A percentile compares a stretch with the other conserved stretches of the same genome.
Conservation (phyloP, 495 filamentous ascomycete species). For the Aspergillus olivimuriae region DNA sequence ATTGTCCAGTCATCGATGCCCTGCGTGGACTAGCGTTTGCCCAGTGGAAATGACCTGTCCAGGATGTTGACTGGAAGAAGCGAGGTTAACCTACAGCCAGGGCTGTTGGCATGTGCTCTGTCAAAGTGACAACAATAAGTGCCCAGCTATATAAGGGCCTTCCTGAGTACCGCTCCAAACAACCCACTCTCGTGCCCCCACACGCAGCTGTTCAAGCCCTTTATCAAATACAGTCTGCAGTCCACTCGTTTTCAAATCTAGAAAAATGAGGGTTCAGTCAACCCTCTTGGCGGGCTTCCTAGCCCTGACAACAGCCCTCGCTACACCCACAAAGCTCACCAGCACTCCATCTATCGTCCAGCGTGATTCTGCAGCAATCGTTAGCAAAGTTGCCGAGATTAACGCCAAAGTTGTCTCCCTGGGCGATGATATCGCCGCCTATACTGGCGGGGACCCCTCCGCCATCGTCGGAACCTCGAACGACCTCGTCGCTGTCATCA, state of each 20-base stretch:
- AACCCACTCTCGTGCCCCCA: no score
- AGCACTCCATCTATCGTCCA: conserved; percentile 16
- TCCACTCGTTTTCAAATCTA: not conserved
- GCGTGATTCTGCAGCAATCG: conserved; percentile 28
- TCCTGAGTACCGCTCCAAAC: not conserved
- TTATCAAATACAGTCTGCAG: not conserved
- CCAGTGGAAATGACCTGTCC: not conserved
- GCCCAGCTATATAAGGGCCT: not conserved
- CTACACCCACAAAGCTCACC: conserved; percentile 13
- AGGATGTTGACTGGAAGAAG: not conserved
- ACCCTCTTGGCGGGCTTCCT: conserved; percentile 2
- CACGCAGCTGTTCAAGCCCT: not conserved
- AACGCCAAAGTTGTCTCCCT: conserved; percentile 24
- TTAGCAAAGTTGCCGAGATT: conserved; percentile 24
- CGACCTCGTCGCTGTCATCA: conserved; percentile 23
- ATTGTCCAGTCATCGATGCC: not conserved
- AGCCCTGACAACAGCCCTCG: conserved; percentile 11
- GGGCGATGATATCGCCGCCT: conserved; percentile 28
- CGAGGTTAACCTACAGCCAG: not conserved
- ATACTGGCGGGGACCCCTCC: conserved; percentile 22
- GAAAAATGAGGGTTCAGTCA: conserved; percentile 5
- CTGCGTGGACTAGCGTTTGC: not conserved
- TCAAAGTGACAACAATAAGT: no score
- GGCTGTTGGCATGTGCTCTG: not conserved
- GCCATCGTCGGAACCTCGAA: conserved; percentile 23